Percentiles rank a stretch among this genome's conserved stretches.
These are phyloP conservation scores for Annulohypoxylon bovei DNA, from an alignment of 495 filamentous ascomycete species.

Conservation along the genomic window DNA sequence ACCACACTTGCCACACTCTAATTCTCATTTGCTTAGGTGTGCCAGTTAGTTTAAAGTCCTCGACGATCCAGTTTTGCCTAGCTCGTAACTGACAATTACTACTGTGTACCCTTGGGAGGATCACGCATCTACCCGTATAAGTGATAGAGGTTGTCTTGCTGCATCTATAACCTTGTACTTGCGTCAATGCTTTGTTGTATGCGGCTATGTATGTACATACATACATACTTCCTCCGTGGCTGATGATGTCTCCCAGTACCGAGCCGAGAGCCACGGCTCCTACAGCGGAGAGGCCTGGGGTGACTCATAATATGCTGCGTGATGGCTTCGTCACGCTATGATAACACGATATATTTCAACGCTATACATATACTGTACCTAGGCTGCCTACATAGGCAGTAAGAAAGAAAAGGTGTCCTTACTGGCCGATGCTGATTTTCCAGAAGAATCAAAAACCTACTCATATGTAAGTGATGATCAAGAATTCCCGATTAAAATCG, in stretches of 20 bases:
- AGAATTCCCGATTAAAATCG: conserved; percentile 6
- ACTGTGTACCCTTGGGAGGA: conserved; percentile 24
- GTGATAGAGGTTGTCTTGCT: conserved; percentile 32
- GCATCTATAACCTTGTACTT: conserved; percentile 46
- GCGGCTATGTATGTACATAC: conserved; percentile 23
- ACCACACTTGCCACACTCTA: conserved; percentile 12
- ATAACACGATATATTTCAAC: conserved; percentile 14
- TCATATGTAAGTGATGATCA: conserved; percentile 12
- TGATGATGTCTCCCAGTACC: conserved; percentile 11
- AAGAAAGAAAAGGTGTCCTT: neutral
- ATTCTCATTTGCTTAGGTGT: conserved; percentile 15
- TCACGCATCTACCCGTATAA: conserved; percentile 40
- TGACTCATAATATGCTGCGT: conserved; percentile 34
- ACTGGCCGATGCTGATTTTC: neutral
- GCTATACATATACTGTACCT: neutral
- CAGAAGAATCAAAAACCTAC: conserved; percentile 7
- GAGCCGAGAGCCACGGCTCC: conserved; percentile 23
- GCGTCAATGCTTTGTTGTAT: conserved; percentile 49
- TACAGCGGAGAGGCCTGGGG: conserved; percentile 11
- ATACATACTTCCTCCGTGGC: conserved; percentile 18
- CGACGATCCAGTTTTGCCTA: conserved; percentile 13
- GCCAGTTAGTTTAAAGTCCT: conserved; percentile 2
- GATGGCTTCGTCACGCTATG: conserved; percentile 30
- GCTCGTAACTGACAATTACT: conserved; percentile 10
- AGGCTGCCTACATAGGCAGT: neutral